Evolutionary conservation across 2,329 filamentous ascomycete species (phyloP).

Genomic region (Scytalidium lignicola): DNA sequence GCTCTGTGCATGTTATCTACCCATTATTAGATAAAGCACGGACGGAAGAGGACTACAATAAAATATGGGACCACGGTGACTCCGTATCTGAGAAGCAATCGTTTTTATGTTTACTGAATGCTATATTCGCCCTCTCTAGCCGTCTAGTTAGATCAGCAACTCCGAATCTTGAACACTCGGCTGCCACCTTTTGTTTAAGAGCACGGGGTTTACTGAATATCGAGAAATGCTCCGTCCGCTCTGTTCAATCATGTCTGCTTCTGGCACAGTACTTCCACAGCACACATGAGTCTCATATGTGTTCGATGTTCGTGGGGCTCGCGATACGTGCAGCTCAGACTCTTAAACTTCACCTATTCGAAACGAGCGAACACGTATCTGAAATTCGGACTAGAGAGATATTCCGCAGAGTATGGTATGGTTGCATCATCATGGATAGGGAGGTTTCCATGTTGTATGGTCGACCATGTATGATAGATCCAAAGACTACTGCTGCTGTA

Average conservation of each 20-base stretch:
- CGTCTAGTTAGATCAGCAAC: neutral
- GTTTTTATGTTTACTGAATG: neutral
- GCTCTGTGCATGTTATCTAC: neutral
- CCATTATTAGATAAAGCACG: neutral
- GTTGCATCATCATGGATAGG: neutral
- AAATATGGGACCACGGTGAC: neutral
- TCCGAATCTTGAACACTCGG: neutral
- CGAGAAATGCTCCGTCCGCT: neutral
- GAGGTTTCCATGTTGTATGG: neutral
- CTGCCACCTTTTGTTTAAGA: neutral
- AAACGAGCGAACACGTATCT: neutral
- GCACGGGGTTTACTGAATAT: neutral
- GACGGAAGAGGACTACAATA: neutral
- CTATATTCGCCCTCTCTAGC: neutral
- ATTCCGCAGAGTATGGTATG: neutral
- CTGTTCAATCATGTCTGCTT: neutral
- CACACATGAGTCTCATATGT: neutral
- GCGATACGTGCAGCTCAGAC: neutral
- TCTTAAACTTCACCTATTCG: neutral
- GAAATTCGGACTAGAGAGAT: neutral
- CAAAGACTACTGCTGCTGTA: neutral
- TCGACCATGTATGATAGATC: neutral
- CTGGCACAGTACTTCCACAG: neutral
- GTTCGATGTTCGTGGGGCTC: neutral
- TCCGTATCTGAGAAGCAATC: neutral